phyloP scores from a whole-genome alignment of 2,329 filamentous ascomycete genomes.

The Ceratocystiopsis minuta region DNA sequence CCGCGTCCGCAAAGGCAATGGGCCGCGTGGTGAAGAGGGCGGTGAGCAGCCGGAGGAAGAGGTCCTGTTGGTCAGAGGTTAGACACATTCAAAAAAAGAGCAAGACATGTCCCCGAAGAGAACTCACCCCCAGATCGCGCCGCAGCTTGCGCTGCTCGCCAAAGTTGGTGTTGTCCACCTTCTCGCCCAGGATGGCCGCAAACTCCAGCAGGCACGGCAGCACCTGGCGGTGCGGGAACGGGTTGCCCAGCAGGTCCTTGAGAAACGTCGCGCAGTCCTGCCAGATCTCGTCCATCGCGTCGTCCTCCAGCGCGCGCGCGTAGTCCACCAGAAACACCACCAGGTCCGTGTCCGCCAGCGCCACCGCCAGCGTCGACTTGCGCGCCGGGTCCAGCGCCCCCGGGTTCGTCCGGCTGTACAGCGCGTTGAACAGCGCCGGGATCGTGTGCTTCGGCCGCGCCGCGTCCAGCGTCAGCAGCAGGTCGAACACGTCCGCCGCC shows the following conservation, averaged over 20 bases:
- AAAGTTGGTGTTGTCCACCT: constrained; percentile 95
- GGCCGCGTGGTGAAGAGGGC: constrained; percentile 89
- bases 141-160: constrained; percentile 88
- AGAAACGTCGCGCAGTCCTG: constrained; percentile 81
- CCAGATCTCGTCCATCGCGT: constrained; percentile 98
- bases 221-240: constrained; percentile 84
- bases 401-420: constrained; percentile 87
- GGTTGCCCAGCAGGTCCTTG: constrained; percentile 77
- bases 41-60: constrained; percentile 72
- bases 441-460: constrained; percentile 82
- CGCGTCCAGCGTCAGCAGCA: constrained; percentile 80
- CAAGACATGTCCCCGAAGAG: background rate
- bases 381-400: constrained; percentile 57
- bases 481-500: constrained; percentile 51
- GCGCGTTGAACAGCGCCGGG: constrained; percentile 85
- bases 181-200: constrained; percentile 74
- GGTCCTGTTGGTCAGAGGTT: constrained; percentile 40
- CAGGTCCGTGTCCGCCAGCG: constrained; percentile 65
- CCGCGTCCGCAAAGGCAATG: constrained; percentile 45
- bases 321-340: constrained; percentile 85
- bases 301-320: constrained; percentile 75
- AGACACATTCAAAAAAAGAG: background rate
- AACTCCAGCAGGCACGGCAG: constrained; percentile 76
- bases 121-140: constrained; percentile 58
- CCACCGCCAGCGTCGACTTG: constrained; percentile 76